These are phyloP conservation scores for Jasminum sambac DNA, from an alignment of 257 asterid species.

Conservation along the genomic window DNA sequence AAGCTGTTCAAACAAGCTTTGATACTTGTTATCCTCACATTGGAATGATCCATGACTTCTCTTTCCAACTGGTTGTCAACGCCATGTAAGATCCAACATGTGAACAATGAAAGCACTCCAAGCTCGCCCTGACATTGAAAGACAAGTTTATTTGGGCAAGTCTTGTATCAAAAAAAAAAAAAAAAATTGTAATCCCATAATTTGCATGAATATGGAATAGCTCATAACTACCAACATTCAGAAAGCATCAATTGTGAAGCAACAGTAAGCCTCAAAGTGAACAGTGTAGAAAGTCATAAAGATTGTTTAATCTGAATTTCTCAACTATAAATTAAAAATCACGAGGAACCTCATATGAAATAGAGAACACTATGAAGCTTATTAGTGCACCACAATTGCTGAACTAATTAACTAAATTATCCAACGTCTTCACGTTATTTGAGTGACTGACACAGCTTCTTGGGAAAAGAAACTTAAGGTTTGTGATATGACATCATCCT, in stretches of 20 bases:
- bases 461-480: not conserved
- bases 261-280: not conserved
- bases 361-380: not conserved
- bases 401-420: not conserved
- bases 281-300: not conserved
- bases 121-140: not conserved
- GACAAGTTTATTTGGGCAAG: not conserved
- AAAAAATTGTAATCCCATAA: no score
- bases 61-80: not conserved
- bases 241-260: not conserved
- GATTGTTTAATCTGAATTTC: not conserved
- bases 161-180: no score
- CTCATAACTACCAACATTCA: not conserved
- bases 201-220: not conserved
- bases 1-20: not conserved
- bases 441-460: not conserved
- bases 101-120: not conserved
- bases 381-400: conserved; percentile 3
- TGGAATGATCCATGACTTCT: not conserved
- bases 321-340: not conserved
- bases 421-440: not conserved
- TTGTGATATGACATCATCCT: not conserved
- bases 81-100: no score
- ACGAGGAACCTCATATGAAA: not conserved
- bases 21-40: not conserved